phyloP scores from a whole-genome alignment of 305 asterid species.

The Andrographis paniculata region DNA sequence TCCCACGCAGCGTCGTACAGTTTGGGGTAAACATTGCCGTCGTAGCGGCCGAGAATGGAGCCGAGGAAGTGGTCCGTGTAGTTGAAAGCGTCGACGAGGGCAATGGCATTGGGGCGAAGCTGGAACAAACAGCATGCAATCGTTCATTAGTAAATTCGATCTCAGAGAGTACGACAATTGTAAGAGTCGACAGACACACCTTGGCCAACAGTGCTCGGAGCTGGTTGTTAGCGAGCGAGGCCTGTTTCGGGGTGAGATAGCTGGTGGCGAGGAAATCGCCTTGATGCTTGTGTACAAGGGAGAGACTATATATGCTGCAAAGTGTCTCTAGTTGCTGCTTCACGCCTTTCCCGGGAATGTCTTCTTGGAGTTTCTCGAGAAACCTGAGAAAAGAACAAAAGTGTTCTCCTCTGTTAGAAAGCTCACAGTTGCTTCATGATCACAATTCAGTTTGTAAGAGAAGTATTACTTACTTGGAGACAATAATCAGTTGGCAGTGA shows the following conservation, averaged over 20 bases:
- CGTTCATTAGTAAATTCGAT: neutral
- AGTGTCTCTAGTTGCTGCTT: conserved; percentile 73
- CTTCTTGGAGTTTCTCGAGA: conserved; percentile 73
- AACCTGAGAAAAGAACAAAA: conserved; percentile 36
- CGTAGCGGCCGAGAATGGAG: conserved; percentile 84
- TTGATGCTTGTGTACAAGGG: conserved; percentile 83
- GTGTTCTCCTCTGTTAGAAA: neutral
- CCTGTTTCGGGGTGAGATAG: conserved; percentile 78
- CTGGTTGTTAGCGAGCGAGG: conserved; percentile 74
- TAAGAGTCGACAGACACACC: conserved; percentile 32
- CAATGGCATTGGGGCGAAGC: conserved; percentile 91
- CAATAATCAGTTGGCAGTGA: conserved; percentile 88
- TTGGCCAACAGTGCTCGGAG: conserved; percentile 61
- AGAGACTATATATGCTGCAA: conserved; percentile 67
- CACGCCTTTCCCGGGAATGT: conserved; percentile 75
- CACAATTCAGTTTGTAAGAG: too few relatives aligned
- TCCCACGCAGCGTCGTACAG: conserved; percentile 94
- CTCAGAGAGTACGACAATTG: neutral
- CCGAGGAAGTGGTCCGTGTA: conserved; percentile 91
- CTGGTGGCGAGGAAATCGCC: conserved; percentile 82
- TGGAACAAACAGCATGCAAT: conserved; percentile 15
- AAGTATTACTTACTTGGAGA: conserved; percentile 72
- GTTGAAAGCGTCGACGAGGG: conserved; percentile 89
- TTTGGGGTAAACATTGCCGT: conserved; percentile 93
- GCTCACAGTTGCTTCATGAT: neutral